Base-by-base conservation (phyloP, 768 basidiomycete species). In the Hygrophorus russula region DNA sequence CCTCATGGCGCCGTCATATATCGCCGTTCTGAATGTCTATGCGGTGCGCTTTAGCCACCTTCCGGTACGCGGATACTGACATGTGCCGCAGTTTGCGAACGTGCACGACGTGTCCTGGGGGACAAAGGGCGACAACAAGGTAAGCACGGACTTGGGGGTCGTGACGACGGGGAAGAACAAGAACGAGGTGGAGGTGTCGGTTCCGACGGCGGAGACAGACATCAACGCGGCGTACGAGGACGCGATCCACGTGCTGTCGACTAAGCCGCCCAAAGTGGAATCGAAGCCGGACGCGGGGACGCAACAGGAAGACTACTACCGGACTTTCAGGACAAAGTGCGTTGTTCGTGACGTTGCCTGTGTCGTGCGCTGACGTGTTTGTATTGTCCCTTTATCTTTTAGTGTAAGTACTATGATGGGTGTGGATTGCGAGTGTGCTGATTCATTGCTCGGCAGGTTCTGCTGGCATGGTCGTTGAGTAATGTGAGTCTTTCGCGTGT, bases 51-150 rank as follows among this genome's bases (percentile, higher is more conserved):
- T 35, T 36, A 40, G 28, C 28, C 3, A 33, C 36, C 36, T 8
- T 28, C 42, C 30, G 28, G 17, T 31, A 34, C 24, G 29, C 14
- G 32, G 17, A 24, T 13, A 27, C 17, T 32, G 31, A 35, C 31
- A 17, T 30, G 12, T 33, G 31, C 14, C n/a, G 1, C 47, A 85
- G 80, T 89, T 90, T 51, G 78, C 86, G 2, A 90, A 90, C 56
- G 85, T 88, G 4, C 85, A 90, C 61, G 91, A 93, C 46, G 82
- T 93, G 8, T 90, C 87, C 3, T 93, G 92, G 92, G 91, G 92
- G 30, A 98, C 89, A 3, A 98, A 94, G 58, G 94, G 88, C 28
- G 89, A 87, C 62, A 92, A 91, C 68, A 92, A 81, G 55, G 74
- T 83, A 35, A 71, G 69, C 42, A 82, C 82, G 18, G 88, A 93